Conservation (phyloP, 768 basidiomycete genomes). For the Lactarius psammicola region DNA sequence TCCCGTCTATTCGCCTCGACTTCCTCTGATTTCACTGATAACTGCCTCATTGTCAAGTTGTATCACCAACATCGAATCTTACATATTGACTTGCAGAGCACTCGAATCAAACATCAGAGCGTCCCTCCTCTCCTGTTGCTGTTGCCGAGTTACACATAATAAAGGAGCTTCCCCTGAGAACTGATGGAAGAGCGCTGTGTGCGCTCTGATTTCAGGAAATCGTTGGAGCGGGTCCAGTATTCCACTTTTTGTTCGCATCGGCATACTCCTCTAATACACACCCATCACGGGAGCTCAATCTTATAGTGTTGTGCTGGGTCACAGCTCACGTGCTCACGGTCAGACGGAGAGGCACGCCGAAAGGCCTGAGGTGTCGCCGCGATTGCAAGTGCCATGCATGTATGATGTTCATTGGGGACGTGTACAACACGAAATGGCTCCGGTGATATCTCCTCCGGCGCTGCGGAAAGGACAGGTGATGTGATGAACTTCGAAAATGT, state of each 20-base stretch:
- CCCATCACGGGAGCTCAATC: no score
- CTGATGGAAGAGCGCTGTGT: conserved; percentile 13
- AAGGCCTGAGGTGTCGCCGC: conserved; percentile 63
- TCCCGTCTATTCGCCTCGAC: conserved; percentile 11
- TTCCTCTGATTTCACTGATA: conserved; percentile 1
- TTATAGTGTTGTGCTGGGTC: not conserved
- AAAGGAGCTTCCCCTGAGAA: conserved; percentile 15
- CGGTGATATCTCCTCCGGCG: conserved; percentile 1
- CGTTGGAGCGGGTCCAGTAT: conserved; percentile 9
- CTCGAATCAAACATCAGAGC: conserved; percentile 14
- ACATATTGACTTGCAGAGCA: conserved; percentile 14
- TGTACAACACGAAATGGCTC: not conserved
- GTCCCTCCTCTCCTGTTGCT: not conserved
- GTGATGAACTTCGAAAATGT: not conserved
- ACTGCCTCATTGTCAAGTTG: conserved; percentile 3
- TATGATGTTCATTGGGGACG: conserved; percentile 8
- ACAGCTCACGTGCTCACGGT: not conserved
- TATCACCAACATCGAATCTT: conserved; percentile 2
- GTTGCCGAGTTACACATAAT: not conserved
- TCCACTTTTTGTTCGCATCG: conserved; percentile 11
- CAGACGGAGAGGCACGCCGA: conserved; percentile 48
- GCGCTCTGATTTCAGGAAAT: conserved; percentile 14
- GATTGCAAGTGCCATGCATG: conserved; percentile 53
- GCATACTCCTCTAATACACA: no score
- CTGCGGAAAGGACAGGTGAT: not conserved